Conservation (phyloP, 1,284 basidiomycete species). For the Trichosporon faecale region DNA sequence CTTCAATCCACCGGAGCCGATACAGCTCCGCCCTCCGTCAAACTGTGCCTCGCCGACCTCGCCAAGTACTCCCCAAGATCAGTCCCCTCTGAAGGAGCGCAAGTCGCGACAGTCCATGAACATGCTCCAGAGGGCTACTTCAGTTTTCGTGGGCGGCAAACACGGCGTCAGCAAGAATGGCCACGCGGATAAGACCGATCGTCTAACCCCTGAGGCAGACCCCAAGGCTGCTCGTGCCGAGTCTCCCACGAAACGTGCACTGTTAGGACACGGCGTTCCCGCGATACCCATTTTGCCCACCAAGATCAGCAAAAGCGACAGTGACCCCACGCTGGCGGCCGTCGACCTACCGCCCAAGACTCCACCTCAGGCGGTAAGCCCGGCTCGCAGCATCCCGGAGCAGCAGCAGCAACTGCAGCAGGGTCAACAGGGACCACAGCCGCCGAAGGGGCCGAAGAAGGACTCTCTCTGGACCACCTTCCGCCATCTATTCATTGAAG, state of each 20-base stretch:
- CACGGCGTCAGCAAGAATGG: slow-evolving; percentile 23
- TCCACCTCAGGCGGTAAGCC: background rate
- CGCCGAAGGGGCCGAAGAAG: slow-evolving; percentile 34
- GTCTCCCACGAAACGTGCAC: slow-evolving; percentile 39
- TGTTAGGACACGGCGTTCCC: background rate
- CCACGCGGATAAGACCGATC: slow-evolving; percentile 13
- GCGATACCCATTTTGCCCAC: background rate
- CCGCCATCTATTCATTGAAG: slow-evolving; percentile 55
- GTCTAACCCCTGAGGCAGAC: background rate
- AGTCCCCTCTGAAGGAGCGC: slow-evolving; percentile 28
- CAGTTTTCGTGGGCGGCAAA: slow-evolving; percentile 60
- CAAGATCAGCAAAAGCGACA: slow-evolving; percentile 33
- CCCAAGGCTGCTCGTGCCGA: slow-evolving; percentile 15
- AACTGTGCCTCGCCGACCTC: background rate
- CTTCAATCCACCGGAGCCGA: background rate
- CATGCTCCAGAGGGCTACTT: slow-evolving; percentile 89
- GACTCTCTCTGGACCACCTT: slow-evolving; percentile 54
- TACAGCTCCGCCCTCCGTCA: background rate
- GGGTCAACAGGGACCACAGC: background rate
- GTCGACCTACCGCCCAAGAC: background rate
- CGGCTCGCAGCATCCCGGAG: background rate
- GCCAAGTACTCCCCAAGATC: slow-evolving; percentile 16
- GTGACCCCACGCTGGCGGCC: slow-evolving; percentile 20
- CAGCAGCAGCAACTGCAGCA: background rate
- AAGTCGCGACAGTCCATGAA: slow-evolving; percentile 79